phyloP scores from a whole-genome alignment of 2,329 filamentous ascomycete genomes.

The Colletotrichum simmondsii region DNA sequence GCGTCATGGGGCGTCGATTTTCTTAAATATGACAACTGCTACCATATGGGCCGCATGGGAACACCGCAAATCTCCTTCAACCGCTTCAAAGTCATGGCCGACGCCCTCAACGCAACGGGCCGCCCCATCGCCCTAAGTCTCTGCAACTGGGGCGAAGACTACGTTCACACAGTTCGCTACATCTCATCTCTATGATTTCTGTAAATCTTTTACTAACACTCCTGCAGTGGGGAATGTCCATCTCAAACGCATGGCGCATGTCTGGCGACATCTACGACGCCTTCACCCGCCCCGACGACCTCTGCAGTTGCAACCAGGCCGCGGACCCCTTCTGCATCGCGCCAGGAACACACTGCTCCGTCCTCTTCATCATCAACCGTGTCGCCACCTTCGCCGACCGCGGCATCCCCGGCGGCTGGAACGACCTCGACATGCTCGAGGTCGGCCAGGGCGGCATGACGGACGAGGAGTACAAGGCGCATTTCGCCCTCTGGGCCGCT shows the following conservation, averaged over 20 bases:
- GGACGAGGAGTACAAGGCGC: constrained; percentile 52
- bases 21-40: constrained; percentile 64
- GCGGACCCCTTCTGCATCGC: constrained; percentile 38
- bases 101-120: constrained; percentile 45
- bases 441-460: constrained; percentile 50
- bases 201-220: constrained; percentile 15
- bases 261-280: constrained; percentile 47
- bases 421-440: constrained; percentile 55
- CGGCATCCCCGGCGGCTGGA: constrained; percentile 34
- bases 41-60: constrained; percentile 42
- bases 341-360: constrained; percentile 41
- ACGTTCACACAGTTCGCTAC: constrained; percentile 32
- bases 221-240: constrained; percentile 41
- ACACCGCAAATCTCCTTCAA: constrained; percentile 41
- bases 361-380: constrained; percentile 42
- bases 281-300: constrained; percentile 45
- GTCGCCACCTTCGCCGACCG: constrained; percentile 36
- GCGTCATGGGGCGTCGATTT: constrained; percentile 64
- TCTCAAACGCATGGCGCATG: constrained; percentile 47
- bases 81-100: constrained; percentile 45
- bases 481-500: constrained; percentile 59
- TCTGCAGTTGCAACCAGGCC: constrained; percentile 44
- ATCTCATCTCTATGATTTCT: background rate
- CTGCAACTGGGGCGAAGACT: constrained; percentile 49
- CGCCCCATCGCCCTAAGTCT: constrained; percentile 45